These are phyloP conservation scores for Trypanosoma congolense DNA, from an alignment of 208 protist genomes.

Conservation along the genomic window DNA sequence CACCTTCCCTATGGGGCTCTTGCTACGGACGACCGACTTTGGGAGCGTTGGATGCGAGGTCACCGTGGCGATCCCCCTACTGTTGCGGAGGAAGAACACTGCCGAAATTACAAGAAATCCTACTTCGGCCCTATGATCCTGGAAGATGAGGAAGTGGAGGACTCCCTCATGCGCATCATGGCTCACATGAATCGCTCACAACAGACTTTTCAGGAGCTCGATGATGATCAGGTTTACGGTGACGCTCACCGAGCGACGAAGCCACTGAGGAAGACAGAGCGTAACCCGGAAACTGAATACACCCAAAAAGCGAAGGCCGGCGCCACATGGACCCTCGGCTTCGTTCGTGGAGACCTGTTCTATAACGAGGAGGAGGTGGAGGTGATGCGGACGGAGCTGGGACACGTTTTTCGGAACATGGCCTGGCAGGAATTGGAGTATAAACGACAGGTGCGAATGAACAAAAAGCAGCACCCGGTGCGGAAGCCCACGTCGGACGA, in stretches of 20 bases:
- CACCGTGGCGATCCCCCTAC: constrained; percentile 80
- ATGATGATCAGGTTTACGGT: constrained; percentile 81
- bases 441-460: constrained; percentile 82
- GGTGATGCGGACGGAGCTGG: constrained; percentile 85
- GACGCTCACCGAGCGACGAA: constrained; percentile 67
- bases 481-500: constrained; percentile 78
- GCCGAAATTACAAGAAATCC: constrained; percentile 77
- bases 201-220: constrained; percentile 79
- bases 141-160: constrained; percentile 87
- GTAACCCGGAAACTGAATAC: constrained; percentile 57
- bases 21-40: constrained; percentile 78
- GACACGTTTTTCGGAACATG: constrained; percentile 84
- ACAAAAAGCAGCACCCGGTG: constrained; percentile 73
- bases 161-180: constrained; percentile 82
- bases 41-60: constrained; percentile 86
- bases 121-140: constrained; percentile 83
- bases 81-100: constrained; percentile 79
- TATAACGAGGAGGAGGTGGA: constrained; percentile 90
- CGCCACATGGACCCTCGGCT: constrained; percentile 84
- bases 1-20: constrained; percentile 83
- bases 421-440: constrained; percentile 89
- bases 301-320: constrained; percentile 45
- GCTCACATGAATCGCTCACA: constrained; percentile 83
- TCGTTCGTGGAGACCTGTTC: constrained; percentile 83
- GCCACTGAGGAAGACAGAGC: constrained; percentile 67